A percentile compares a stretch with the other conserved stretches of the same genome.
phyloP scores from a whole-genome alignment of 345 rosid species.

The Arabidopsis suecica region DNA sequence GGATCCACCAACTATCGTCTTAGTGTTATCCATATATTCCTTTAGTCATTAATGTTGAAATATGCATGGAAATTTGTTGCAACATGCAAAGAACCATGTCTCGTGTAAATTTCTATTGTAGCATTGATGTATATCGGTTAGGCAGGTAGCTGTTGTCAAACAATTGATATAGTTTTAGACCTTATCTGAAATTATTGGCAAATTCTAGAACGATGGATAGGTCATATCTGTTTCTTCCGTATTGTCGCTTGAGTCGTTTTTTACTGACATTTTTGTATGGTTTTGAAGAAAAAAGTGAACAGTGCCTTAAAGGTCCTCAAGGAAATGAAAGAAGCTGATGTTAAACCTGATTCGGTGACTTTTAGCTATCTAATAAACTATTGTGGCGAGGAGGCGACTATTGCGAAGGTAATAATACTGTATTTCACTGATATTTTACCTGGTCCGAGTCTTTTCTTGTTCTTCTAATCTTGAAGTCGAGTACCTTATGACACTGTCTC shows the following conservation, averaged over 20 bases:
- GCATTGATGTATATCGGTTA: not conserved
- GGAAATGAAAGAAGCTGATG: constrained; percentile 68
- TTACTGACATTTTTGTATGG: constrained; percentile 26
- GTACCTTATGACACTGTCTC: not conserved
- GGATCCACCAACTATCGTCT: constrained; percentile 11
- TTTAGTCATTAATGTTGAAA: constrained; percentile 7
- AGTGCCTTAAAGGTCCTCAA: constrained; percentile 62
- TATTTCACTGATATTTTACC: constrained; percentile 13
- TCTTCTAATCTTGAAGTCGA: not conserved
- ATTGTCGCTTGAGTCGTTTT: not conserved
- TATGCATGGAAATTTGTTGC: constrained; percentile 13
- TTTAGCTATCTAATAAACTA: constrained; percentile 66
- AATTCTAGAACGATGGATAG: not conserved
- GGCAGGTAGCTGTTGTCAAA: not conserved
- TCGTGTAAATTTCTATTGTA: constrained; percentile 1
- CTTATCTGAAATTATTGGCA: constrained; percentile 30
- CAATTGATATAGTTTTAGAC: not conserved
- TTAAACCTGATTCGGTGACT: constrained; percentile 74
- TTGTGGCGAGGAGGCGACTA: constrained; percentile 61
- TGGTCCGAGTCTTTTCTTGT: not conserved
- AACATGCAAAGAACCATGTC: constrained; percentile 19
- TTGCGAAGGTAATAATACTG: constrained; percentile 60
- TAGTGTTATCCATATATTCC: not conserved
- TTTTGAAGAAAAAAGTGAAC: constrained; percentile 63
- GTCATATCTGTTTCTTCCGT: constrained; percentile 5